Evolutionary conservation across 1,139 yeast species (phyloP), one percentile per base, ranked within the genome.

Genomic region (Candida pseudoviswanathii): DNA sequence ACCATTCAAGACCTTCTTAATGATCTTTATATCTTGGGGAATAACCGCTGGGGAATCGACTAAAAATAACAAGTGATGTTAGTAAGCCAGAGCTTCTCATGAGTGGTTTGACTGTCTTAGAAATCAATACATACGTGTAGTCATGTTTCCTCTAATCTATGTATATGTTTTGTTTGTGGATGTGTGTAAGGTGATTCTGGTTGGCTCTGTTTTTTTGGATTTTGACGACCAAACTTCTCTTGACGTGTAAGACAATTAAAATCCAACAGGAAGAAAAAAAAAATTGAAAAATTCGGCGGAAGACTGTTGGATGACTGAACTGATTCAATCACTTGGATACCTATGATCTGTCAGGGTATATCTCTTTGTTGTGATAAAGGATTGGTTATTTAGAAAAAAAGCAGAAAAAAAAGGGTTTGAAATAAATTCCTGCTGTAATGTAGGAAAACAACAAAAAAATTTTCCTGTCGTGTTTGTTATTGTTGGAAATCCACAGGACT

Each of bases 1-100:
- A 5, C 96, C 96, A 58, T 85, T 88, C 60, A 92, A 82, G 64
- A 89, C 89, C 59, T 96, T 85, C 61, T 87, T 86, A 61, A 90
- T 83, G 53, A 90, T 77, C 63, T 79, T 80, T 48, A 79, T 70
- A 43, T 79, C 83, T 50, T 64, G 73, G 41, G 42, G 45, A 21
- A 45, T 26, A 5, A 44, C 40, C 26, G 31, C 46, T 27, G 49
- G 42, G 29, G 44, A 30, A 32, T 45, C 51, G 32, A 49, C 50
- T 43, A 43, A 11, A 25, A n/a, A 33, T 26, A 1, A 21, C 31
- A 31, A 25, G 27, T 21, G 40, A 32, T 9, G 31, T 26, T 36
- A 25, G 48, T 45, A 41, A 48, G 46, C 44, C 44, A 22, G 39
- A 29, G 60, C 62, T 51, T 53, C 10, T 16, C 10, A 16, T 22